Evolutionary conservation across 768 basidiomycete genomes (phyloP).

Genomic region (Pisolithus albus): DNA sequence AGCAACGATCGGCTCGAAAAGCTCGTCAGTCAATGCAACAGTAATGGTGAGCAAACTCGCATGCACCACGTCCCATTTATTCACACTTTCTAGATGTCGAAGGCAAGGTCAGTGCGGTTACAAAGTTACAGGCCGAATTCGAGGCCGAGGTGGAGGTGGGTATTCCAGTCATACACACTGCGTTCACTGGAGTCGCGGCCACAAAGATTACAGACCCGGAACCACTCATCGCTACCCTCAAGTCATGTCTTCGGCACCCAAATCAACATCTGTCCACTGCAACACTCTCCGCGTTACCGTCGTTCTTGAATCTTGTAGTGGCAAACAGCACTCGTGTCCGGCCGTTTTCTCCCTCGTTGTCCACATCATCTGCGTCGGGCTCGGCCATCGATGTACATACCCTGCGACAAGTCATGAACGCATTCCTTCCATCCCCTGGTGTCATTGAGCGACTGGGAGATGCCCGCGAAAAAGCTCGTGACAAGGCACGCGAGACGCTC

Average conservation of each 20-base stretch:
- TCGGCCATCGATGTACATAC: constrained; percentile 45
- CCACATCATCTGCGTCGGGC: constrained; percentile 38
- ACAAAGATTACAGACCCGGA: constrained; percentile 69
- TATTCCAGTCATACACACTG: constrained; percentile 7
- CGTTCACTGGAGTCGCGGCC: constrained; percentile 10
- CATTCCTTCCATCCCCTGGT: constrained; percentile 71
- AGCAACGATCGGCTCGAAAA: constrained; percentile 50
- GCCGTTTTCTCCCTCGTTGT: constrained; percentile 48
- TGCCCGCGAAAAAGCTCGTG: constrained; percentile 57
- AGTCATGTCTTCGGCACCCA: constrained; percentile 67
- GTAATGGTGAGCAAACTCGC: constrained; percentile 40
- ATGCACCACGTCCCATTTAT: constrained; percentile 1
- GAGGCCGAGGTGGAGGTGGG: constrained; percentile 64
- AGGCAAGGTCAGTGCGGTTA: constrained; percentile 71
- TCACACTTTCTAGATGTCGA: constrained; percentile 55
- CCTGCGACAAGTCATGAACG: constrained; percentile 59
- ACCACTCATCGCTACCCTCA: constrained; percentile 59
- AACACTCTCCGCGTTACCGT: constrained; percentile 62
- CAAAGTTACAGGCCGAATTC: constrained; percentile 71
- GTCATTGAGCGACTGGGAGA: constrained; percentile 82
- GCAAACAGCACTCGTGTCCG: constrained; percentile 25
- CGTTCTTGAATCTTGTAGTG: constrained; percentile 58
- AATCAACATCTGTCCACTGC: constrained; percentile 80
- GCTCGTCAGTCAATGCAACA: constrained; percentile 60
- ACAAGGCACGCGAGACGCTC: constrained; percentile 71